Evolutionary conservation across 2,329 filamentous ascomycete species (phyloP), one percentile per base, ranked within the genome.

Genomic region (Nemania sp.): DNA sequence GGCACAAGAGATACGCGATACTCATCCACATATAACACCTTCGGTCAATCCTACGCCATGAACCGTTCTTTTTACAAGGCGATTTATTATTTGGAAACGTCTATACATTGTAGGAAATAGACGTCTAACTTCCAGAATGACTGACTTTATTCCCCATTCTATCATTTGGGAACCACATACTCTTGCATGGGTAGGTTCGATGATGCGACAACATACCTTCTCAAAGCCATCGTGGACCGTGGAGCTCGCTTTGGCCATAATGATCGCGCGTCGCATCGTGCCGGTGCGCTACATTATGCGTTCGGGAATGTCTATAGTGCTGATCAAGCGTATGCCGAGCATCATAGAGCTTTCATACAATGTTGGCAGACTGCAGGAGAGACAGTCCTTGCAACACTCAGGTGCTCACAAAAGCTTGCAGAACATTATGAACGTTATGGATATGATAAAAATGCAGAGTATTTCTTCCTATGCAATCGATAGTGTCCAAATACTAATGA

Each of bases 351-450:
- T 20, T 49, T 49, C 26, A 20, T 49, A 8, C 45, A 49, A 6
- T 49, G 45, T 20, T 20, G 45, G 20, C 45, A 49, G 13, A 49
- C 45, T 20, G 26, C 24, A 20, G 45, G 45, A 49, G 45, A 49
- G n/a, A 5, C 2, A 24, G 45, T 20, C 45, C 26, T 24, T 20
- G 26, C 45, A 24, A 49, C 45, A 10, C 45, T 49, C 8, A 49
- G 26, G 45, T 49, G 45, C 20, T 20, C 20, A 7, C 45, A 49
- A 20, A 49, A 49, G n/a, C 45, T 49, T 20, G 20, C 45, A 49
- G 45, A 49, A 20, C 45, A 49, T 20, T 49, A 49, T 49, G 45
- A 49, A 49, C 24, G 45, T 24, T 49, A 49, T 49, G 45, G 45
- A 6, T 8, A 24, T 20, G 45, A 49, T 7, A 20, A 49, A 49